phyloP scores from a whole-genome alignment of 2,329 filamentous ascomycete species.

The Stachybotrys chlorohalonatus region DNA sequence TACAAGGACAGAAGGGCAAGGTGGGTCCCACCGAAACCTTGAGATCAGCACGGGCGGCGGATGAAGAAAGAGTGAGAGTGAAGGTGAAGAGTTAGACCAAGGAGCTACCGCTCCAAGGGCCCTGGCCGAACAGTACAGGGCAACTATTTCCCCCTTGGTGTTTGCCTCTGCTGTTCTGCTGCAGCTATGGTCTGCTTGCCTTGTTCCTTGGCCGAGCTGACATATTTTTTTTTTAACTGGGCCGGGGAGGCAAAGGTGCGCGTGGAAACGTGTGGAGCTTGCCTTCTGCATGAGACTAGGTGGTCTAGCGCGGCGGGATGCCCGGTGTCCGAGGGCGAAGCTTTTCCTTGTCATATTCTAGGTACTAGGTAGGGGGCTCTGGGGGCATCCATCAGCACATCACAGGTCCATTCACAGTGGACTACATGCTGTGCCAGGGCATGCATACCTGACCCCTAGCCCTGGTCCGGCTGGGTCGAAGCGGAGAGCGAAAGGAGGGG shows the following conservation, averaged over 20 bases:
- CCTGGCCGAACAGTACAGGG: too few relatives aligned
- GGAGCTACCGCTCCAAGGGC: neutral
- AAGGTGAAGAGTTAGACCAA: neutral
- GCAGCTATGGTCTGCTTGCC: neutral
- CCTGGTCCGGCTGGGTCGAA: neutral
- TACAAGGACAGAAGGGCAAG: slow-evolving; percentile 1
- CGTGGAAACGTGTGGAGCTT: slow-evolving; percentile 6
- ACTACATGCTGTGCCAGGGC: slow-evolving; percentile 3
- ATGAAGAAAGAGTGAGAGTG: neutral
- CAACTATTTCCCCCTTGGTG: neutral
- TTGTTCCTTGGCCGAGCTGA: neutral
- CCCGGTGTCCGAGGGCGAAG: slow-evolving; percentile 14
- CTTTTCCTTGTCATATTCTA: slow-evolving; percentile 1
- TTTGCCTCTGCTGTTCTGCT: neutral
- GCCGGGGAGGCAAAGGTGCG: slow-evolving; percentile 2
- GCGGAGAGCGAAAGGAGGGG: neutral
- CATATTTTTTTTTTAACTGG: slow-evolving; percentile 4
- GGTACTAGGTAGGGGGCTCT: neutral
- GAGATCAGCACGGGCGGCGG: neutral
- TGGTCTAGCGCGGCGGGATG: slow-evolving; percentile 19
- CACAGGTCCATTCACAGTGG: neutral
- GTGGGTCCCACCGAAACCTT: neutral
- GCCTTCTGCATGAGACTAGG: slow-evolving; percentile 12
- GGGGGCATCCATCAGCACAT: neutral
- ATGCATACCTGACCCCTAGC: neutral